Conservation (phyloP, 352 stramenopile species). For the Globisporangium polare region DNA sequence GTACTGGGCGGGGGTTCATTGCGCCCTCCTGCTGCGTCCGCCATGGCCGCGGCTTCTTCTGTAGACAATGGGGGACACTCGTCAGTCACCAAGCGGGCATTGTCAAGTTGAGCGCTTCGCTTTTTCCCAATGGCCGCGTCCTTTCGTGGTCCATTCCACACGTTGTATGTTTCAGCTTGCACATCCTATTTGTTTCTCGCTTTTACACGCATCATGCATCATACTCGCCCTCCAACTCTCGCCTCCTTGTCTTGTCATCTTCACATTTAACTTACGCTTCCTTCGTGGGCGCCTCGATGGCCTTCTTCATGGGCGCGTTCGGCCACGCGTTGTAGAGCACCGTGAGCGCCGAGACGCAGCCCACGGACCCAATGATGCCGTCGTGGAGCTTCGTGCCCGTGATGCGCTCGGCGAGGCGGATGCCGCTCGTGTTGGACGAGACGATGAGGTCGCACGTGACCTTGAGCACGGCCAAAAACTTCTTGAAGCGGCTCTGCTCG, state of each 20-base stretch:
- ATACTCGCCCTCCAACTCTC: too few relatives aligned
- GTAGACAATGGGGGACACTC: neutral
- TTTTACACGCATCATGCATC: too few relatives aligned
- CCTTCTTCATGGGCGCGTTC: conserved; percentile 23
- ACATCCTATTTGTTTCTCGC: too few relatives aligned
- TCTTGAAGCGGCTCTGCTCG: conserved; percentile 64
- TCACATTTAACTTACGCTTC: conserved; percentile 6
- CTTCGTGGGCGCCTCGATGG: conserved; percentile 13
- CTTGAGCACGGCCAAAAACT: conserved; percentile 80
- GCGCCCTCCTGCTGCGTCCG: neutral
- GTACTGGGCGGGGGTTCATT: neutral
- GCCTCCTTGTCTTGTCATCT: too few relatives aligned
- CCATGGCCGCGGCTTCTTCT: neutral
- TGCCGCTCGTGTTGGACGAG: conserved; percentile 79
- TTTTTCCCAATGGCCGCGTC: conserved; percentile 2
- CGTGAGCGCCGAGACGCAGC: conserved; percentile 74
- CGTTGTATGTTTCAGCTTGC: neutral
- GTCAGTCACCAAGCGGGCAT: neutral
- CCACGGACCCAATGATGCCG: conserved; percentile 74
- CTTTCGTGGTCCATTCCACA: neutral
- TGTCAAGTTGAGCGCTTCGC: neutral
- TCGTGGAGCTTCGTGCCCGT: conserved; percentile 79
- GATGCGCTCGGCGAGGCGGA: conserved; percentile 75
- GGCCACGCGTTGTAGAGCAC: conserved; percentile 87
- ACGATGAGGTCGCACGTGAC: conserved; percentile 83